Percentiles rank a stretch among this genome's conserved stretches.
Evolutionary conservation across 208 protist genomes (phyloP).

Genomic region (Phytomonas francai): DNA sequence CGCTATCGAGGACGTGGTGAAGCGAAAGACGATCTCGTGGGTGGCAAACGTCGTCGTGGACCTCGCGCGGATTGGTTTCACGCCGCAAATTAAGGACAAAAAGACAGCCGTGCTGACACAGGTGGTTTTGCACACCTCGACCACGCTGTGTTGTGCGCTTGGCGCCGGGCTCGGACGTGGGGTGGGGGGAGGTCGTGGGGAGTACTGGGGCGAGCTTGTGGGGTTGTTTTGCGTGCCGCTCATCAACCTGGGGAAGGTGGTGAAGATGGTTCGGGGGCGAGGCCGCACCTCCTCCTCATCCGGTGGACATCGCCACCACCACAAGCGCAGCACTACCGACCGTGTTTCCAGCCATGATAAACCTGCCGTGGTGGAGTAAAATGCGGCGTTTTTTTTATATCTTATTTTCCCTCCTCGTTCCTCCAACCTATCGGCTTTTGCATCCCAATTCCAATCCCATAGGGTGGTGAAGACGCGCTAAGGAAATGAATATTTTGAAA

Average conservation of each 20-base stretch:
- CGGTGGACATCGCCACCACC: neutral
- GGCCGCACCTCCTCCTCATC: neutral
- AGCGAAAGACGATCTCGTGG: constrained; percentile 39
- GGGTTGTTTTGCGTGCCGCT: constrained; percentile 29
- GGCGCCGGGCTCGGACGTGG: constrained; percentile 47
- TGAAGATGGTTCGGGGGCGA: constrained; percentile 2
- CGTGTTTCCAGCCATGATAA: neutral
- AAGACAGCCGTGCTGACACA: neutral
- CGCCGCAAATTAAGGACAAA: neutral
- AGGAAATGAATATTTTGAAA: neutral
- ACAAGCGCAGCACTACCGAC: neutral
- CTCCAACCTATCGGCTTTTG: too few relatives aligned
- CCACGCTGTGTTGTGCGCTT: constrained; percentile 23
- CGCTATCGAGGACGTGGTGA: constrained; percentile 52
- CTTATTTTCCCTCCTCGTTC: neutral
- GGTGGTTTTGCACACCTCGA: constrained; percentile 25
- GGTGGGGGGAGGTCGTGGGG: constrained; percentile 35
- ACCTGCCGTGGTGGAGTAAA: constrained; percentile 2
- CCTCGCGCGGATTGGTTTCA: constrained; percentile 23
- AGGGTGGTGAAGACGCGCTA: neutral
- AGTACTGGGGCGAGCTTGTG: constrained; percentile 72
- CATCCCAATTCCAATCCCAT: too few relatives aligned
- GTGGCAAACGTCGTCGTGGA: constrained; percentile 56
- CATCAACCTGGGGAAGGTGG: constrained; percentile 16
- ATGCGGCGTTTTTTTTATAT: neutral